Evolutionary conservation across 441 rosid genomes (phyloP).

Genomic region (Raphanus hybrid): DNA sequence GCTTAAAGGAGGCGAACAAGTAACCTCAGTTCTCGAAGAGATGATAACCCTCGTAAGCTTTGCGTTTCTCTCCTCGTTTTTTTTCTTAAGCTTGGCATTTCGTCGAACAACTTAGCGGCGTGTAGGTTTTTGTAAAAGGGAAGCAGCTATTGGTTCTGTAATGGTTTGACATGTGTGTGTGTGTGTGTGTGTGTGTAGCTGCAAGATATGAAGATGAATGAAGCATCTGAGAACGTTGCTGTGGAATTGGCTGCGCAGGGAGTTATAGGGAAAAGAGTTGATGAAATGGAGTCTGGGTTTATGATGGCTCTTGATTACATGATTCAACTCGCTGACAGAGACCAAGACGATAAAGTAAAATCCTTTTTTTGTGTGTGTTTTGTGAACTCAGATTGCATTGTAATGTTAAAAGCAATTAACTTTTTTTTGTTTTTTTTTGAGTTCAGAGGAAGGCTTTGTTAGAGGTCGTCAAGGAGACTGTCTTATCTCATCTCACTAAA

Average conservation of each 20-base stretch:
- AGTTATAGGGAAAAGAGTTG: slow-evolving; percentile 94
- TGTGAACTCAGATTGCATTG: no score
- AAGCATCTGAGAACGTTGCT: slow-evolving; percentile 88
- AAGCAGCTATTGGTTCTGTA: neutral
- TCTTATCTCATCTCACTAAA: slow-evolving; percentile 79
- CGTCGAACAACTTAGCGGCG: slow-evolving; percentile 37
- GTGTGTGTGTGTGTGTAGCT: slow-evolving; percentile 47
- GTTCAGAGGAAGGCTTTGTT: slow-evolving; percentile 77
- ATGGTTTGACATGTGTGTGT: slow-evolving; percentile 18
- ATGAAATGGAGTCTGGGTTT: slow-evolving; percentile 93
- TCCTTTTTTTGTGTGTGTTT: neutral
- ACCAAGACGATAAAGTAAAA: slow-evolving; percentile 83
- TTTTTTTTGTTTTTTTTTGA: slow-evolving; percentile 24
- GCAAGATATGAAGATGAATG: slow-evolving; percentile 91
- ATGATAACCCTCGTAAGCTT: slow-evolving; percentile 72
- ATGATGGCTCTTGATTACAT: slow-evolving; percentile 98
- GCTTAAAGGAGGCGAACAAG: slow-evolving; percentile 94
- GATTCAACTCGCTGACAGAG: slow-evolving; percentile 84
- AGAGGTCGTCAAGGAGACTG: slow-evolving; percentile 95
- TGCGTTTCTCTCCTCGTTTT: neutral
- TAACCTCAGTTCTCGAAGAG: slow-evolving; percentile 83
- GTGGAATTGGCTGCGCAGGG: slow-evolving; percentile 96
- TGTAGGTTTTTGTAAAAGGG: neutral
- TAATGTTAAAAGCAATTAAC: neutral
- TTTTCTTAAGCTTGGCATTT: slow-evolving; percentile 32